Evolutionary conservation across 768 basidiomycete genomes (phyloP).

Genomic region (Pisolithus microcarpus): DNA sequence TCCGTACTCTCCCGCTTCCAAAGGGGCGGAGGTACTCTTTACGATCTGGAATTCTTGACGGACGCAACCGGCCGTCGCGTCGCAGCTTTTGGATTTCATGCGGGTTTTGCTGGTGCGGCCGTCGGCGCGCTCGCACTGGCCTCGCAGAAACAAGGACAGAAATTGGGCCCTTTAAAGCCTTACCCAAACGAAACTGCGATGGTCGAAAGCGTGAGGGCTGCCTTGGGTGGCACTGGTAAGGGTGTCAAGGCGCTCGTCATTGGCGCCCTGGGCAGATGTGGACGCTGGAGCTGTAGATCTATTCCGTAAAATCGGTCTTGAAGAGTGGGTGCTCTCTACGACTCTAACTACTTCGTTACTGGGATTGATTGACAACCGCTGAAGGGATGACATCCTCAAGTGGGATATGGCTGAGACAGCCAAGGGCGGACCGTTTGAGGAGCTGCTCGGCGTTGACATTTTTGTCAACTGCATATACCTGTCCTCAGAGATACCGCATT

Average conservation of each 20-base stretch:
- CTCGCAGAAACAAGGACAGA: slow-evolving; percentile 51
- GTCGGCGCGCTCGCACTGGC: slow-evolving; percentile 80
- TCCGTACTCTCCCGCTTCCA: slow-evolving; percentile 80
- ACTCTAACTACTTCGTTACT: background rate
- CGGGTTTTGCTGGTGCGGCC: slow-evolving; percentile 97
- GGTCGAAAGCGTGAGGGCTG: slow-evolving; percentile 63
- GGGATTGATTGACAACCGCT: slow-evolving; percentile 5
- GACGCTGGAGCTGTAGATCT: slow-evolving; percentile 90
- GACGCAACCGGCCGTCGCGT: slow-evolving; percentile 82
- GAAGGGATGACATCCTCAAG: slow-evolving; percentile 86
- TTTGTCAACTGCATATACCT: slow-evolving; percentile 99
- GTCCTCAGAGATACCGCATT: slow-evolving; percentile 76
- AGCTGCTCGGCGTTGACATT: slow-evolving; percentile 94
- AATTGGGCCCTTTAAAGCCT: slow-evolving; percentile 66
- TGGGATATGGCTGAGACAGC: slow-evolving; percentile 98
- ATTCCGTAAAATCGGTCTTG: slow-evolving; percentile 91
- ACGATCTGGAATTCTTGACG: slow-evolving; percentile 93
- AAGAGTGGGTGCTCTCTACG: slow-evolving; percentile 56
- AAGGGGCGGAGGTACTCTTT: slow-evolving; percentile 75
- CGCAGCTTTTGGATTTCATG: slow-evolving; percentile 97
- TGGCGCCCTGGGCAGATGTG: slow-evolving; percentile 92
- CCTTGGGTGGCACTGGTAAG: slow-evolving; percentile 61
- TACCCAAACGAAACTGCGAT: slow-evolving; percentile 81
- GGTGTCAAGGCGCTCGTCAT: slow-evolving; percentile 86
- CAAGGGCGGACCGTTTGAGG: slow-evolving; percentile 92